phyloP scores from a whole-genome alignment of 164 flowering plant species.

The Buxus sempervirens region DNA sequence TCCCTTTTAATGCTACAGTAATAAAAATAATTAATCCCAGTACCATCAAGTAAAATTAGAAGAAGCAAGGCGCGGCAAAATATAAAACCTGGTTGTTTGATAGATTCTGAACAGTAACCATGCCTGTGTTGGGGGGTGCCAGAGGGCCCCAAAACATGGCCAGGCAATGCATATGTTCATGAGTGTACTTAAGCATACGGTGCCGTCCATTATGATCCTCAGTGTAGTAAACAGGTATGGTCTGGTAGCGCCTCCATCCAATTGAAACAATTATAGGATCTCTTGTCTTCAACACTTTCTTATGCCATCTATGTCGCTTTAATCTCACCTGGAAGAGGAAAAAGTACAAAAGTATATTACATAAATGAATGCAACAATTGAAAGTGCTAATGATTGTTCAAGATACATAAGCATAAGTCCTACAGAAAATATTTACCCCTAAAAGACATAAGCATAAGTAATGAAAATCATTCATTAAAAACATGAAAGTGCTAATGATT shows the following conservation, averaged over 20 bases:
- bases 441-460: no score
- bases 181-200: conserved; percentile 95
- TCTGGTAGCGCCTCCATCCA: conserved; percentile 99
- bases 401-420: no score
- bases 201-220: conserved; percentile 86
- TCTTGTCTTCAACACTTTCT: conserved; percentile 77
- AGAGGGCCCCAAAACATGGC: conserved; percentile 99
- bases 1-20: no score
- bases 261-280: conserved; percentile 88
- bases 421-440: no score
- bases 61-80: neutral
- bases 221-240: conserved; percentile 77
- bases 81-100: conserved; percentile 73
- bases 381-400: no score
- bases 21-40: neutral
- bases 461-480: no score
- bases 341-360: neutral
- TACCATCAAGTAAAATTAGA: neutral
- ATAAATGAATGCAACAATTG: neutral
- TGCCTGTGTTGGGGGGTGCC: conserved; percentile 87
- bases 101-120: conserved; percentile 77
- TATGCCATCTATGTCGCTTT: conserved; percentile 93
- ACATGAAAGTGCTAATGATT: no score
- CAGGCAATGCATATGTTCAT: conserved; percentile 97
- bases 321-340: conserved; percentile 58